Percentiles rank a stretch among this genome's conserved stretches.
Conservation (phyloP, 2,329 filamentous ascomycete species). For the Dactylella cylindrospora region DNA sequence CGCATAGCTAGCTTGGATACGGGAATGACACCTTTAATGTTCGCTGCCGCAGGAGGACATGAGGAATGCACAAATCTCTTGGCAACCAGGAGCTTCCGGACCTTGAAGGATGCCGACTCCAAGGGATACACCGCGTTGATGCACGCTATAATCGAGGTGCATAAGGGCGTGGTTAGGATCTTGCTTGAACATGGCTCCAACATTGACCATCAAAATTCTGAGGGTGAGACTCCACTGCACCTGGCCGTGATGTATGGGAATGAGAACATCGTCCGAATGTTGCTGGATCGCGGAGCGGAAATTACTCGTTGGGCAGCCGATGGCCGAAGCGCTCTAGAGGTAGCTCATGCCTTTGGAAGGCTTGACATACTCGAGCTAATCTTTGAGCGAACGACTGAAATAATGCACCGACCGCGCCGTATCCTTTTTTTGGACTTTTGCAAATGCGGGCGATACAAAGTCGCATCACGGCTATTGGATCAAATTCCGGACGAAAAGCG, state of each 20-base stretch:
- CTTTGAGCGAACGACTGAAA: no score
- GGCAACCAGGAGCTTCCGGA: conserved; percentile 2
- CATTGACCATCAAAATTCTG: background rate
- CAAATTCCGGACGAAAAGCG: no score
- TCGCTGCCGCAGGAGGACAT: conserved; percentile 5
- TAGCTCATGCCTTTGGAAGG: no score
- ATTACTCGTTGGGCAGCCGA: no score
- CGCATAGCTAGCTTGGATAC: no score
- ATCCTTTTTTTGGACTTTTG: no score
- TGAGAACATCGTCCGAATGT: conserved; percentile 1
- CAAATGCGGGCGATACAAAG: no score
- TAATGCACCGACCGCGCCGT: no score
- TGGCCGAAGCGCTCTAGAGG: no score
- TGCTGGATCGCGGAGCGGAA: conserved; percentile 10
- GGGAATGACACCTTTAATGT: conserved; percentile 25
- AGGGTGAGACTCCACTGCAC: conserved; percentile 9
- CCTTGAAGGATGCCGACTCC: conserved; percentile 5
- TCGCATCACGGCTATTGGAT: no score
- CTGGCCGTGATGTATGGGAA: conserved; percentile 17
- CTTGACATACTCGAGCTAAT: no score
- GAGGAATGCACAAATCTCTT: conserved; percentile 6
- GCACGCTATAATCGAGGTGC: conserved; percentile 3
- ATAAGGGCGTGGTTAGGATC: conserved; percentile 8
- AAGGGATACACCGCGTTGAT: conserved; percentile 11
- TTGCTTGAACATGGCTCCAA: conserved; percentile 16